Evolutionary conservation across 257 asterid genomes (phyloP).

Genomic region (Fraxinus anomala): DNA sequence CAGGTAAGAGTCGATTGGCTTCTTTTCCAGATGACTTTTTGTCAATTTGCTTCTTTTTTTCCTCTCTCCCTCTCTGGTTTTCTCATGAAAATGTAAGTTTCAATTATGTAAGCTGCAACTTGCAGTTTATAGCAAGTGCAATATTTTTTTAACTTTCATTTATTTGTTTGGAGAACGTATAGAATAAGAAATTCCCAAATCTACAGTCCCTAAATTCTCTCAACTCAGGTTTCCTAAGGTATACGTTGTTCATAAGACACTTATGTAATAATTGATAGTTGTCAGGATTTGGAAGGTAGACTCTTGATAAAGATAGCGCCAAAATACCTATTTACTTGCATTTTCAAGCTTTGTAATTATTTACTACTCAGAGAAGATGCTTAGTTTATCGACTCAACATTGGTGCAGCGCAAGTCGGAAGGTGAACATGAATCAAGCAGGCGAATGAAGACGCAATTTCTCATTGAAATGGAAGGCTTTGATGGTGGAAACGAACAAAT

Average conservation of each 20-base stretch:
- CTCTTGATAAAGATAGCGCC: constrained; percentile 14
- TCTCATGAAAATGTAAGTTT: constrained; percentile 8
- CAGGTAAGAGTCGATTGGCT: constrained; percentile 54
- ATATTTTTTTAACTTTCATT: background rate
- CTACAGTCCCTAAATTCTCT: background rate
- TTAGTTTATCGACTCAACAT: constrained; percentile 26
- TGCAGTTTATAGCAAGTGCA: constrained; percentile 5
- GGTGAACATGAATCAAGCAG: constrained; percentile 99
- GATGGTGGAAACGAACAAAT: constrained; percentile 84
- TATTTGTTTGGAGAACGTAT: background rate
- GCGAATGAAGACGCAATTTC: constrained; percentile 95
- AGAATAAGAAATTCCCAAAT: background rate
- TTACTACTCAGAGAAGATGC: constrained; percentile 16
- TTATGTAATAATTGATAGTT: background rate
- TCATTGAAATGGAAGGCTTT: constrained; percentile 99
- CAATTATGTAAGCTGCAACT: background rate
- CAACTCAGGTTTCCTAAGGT: constrained; percentile 2
- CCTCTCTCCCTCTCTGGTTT: background rate
- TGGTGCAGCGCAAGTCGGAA: constrained; percentile 94
- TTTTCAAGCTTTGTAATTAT: background rate
- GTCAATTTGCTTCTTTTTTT: constrained; percentile 1
- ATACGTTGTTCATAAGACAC: background rate
- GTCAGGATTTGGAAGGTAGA: constrained; percentile 9
- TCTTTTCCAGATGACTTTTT: constrained; percentile 12
- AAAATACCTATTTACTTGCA: background rate